Evolutionary conservation across 768 basidiomycete species (phyloP), one percentile per base, ranked within the genome.

Genomic region (Fibroporia radiculosa): DNA sequence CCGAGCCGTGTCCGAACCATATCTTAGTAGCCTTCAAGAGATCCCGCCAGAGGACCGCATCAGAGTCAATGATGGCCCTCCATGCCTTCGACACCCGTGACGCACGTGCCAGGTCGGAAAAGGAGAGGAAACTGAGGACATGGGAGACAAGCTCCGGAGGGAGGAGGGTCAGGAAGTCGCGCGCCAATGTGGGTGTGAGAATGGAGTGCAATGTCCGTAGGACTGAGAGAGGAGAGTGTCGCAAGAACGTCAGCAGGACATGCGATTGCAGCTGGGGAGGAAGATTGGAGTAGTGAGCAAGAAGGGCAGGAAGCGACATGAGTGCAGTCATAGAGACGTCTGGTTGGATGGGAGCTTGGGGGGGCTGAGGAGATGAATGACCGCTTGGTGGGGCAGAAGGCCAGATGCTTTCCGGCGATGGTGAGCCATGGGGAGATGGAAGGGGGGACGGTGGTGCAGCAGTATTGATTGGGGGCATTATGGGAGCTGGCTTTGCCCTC

Each of bases 131-230:
- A 53, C 82, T 82, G 50, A 98, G 76, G 50, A 97, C 77, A 51
- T 88, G 84, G 1, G 93, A 87, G 40, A 90, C 84, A 28, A 99
- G 79, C 57, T 99, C 95, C 26, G 88, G 82, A 4, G 96, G 96
- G 8, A 97, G 78, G 29, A 90, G 77, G 2, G 86, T 83, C 53
- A 98, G 75, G 62, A 97, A 99, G 65, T 99, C 96, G 54, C 93
- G 85, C 18, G 92, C 90, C 23, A 98, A 72, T 2, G 91, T 92
- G 20, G 87, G 90, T 1, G 86, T 83, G 54, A 97, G 72, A 55
- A 98, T 86, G 27, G 84, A 82, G 57, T 93, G 84, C 13, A 98
- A 66, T 1, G 86, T 87, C 41, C 95, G 85, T 22, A 99, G 74
- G 28, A 97, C 95, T 3, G 91, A 83, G 16, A 95, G 77, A 2